These are phyloP conservation scores for Venturia effusa DNA, from an alignment of 2,329 filamentous ascomycete species.

Conservation along the genomic window DNA sequence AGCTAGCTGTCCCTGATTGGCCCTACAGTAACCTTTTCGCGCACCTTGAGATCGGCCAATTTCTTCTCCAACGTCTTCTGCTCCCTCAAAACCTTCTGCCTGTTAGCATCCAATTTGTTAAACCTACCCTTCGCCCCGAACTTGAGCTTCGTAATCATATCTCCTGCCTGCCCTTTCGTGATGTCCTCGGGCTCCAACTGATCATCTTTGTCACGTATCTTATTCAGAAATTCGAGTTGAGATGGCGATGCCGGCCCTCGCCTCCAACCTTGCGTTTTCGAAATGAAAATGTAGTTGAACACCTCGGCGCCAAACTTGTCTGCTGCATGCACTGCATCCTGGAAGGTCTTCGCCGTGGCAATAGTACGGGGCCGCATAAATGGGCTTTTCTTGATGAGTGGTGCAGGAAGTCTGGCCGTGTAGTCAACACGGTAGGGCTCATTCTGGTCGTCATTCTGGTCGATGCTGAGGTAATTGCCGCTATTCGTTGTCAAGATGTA, in stretches of 20 bases:
- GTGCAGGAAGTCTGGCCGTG: slow-evolving; percentile 28
- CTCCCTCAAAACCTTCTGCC: slow-evolving; percentile 23
- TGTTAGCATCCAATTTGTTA: slow-evolving; percentile 22
- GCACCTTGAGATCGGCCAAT: slow-evolving; percentile 24
- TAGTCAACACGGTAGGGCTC: slow-evolving; percentile 30
- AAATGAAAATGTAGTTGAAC: slow-evolving; percentile 59
- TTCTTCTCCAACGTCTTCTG: slow-evolving; percentile 39
- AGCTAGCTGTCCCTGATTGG: background rate
- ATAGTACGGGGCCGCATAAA: slow-evolving; percentile 61
- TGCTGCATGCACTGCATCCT: slow-evolving; percentile 69
- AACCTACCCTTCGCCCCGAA: slow-evolving; percentile 65
- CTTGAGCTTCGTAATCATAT: slow-evolving; percentile 88
- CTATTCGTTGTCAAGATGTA: slow-evolving; percentile 58
- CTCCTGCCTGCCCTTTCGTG: slow-evolving; percentile 69
- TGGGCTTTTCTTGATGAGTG: slow-evolving; percentile 29
- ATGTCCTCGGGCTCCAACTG: slow-evolving; percentile 46
- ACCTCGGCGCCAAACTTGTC: slow-evolving; percentile 65
- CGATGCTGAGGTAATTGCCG: slow-evolving; percentile 50
- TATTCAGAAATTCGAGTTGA: slow-evolving; percentile 62
- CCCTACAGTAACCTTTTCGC: background rate
- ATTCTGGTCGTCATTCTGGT: slow-evolving; percentile 41
- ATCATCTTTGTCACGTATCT: slow-evolving; percentile 44
- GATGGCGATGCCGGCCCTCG: slow-evolving; percentile 51
- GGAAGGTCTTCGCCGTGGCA: slow-evolving; percentile 53
- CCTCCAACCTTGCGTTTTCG: slow-evolving; percentile 59